These are phyloP conservation scores for Eucalyptus regnans DNA, from an alignment of 345 rosid species.

Conservation along the genomic window DNA sequence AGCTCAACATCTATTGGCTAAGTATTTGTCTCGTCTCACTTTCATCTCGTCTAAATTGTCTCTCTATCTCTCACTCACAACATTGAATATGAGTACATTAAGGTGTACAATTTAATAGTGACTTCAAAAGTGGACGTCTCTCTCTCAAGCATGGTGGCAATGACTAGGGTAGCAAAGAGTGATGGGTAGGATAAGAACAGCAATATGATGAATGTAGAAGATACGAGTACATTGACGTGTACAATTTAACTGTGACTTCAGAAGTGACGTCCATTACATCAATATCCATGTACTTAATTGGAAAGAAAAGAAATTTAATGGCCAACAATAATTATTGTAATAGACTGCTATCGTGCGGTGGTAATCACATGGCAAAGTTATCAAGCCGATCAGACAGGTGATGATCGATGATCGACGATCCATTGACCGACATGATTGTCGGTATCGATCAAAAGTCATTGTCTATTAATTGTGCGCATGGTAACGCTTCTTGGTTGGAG, in stretches of 20 bases:
- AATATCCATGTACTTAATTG: not conserved
- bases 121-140: too few relatives aligned
- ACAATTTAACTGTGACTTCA: not conserved
- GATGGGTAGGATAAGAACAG: not conserved
- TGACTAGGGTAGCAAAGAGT: not conserved
- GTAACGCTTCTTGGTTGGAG: too few relatives aligned
- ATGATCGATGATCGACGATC: not conserved
- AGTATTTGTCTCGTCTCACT: too few relatives aligned
- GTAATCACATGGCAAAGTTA: rapidly evolving
- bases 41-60: too few relatives aligned
- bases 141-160: not conserved
- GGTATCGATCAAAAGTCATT: not conserved
- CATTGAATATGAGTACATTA: too few relatives aligned
- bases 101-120: too few relatives aligned
- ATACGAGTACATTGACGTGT: rapidly evolving
- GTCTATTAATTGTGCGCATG: not conserved
- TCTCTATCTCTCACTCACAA: too few relatives aligned
- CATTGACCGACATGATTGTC: rapidly evolving
- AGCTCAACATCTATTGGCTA: too few relatives aligned
- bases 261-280: not conserved
- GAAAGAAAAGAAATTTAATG: not conserved
- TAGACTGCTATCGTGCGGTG: rapidly evolving
- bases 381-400: rapidly evolving
- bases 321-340: not conserved
- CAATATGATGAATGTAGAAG: not conserved